Conservation (phyloP, 176 grass and related monocot species). For the Avena eriantha region DNA sequence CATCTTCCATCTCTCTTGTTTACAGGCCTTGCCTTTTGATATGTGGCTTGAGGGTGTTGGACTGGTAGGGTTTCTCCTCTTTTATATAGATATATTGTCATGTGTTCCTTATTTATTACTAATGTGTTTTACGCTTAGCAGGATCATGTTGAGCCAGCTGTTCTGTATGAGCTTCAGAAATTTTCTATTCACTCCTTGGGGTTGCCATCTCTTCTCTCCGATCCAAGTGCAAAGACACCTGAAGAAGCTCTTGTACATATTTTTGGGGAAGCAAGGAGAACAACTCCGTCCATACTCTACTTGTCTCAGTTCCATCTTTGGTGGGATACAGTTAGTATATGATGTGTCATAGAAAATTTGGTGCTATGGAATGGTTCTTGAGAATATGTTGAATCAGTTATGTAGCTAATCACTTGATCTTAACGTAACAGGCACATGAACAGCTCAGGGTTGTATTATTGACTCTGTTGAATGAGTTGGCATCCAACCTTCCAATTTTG, state of each 20-base stretch:
- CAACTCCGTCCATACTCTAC: conserved; percentile 95
- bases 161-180: conserved; percentile 97
- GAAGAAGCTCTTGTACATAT: conserved; percentile 99
- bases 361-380: conserved; percentile 26
- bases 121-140: conserved; percentile 63
- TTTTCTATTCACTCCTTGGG: conserved; percentile 96
- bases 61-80: conserved; percentile 63
- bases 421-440: conserved; percentile 79
- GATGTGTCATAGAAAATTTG: conserved; percentile 33
- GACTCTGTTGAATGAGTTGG: conserved; percentile 86
- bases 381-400: conserved; percentile 16
- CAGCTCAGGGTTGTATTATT: conserved; percentile 88
- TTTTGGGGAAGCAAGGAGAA: conserved; percentile 98
- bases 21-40: conserved; percentile 94
- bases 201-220: conserved; percentile 96
- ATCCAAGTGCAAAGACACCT: conserved; percentile 98
- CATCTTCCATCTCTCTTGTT: conserved; percentile 86
- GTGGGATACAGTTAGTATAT: conserved; percentile 97
- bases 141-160: conserved; percentile 98
- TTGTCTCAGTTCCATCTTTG: conserved; percentile 98
- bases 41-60: conserved; percentile 82
- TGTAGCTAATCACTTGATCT: conserved; percentile 23
- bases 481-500: conserved; percentile 90
- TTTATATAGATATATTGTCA: conserved; percentile 27
- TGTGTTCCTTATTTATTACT: conserved; percentile 38